These are phyloP conservation scores for Drechslera avenae DNA, from an alignment of 2,329 filamentous ascomycete species.

Conservation along the genomic window DNA sequence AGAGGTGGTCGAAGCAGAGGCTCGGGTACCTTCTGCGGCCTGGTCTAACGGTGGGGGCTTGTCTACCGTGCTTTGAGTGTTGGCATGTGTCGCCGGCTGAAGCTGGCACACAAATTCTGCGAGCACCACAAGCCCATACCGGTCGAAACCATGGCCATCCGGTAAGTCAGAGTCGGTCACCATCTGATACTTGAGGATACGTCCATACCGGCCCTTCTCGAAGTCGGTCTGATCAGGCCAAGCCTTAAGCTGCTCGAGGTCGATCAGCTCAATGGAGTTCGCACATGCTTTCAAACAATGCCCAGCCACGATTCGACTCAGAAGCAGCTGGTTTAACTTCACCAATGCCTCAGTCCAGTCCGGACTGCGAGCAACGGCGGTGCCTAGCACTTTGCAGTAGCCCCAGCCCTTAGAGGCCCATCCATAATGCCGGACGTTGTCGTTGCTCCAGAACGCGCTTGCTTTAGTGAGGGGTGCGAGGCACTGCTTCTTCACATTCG, in stretches of 20 bases:
- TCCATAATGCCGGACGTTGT: constrained; percentile 19
- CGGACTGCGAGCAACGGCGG: constrained; percentile 14
- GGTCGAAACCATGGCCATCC: constrained; percentile 16
- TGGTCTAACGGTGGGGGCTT: too few species aligned
- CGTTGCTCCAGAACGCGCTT: constrained; percentile 9
- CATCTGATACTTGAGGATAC: constrained; percentile 1
- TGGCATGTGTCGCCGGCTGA: too few species aligned
- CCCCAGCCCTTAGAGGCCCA: constrained; percentile 17
- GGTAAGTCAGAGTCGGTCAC: constrained; percentile 13
- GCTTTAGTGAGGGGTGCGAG: constrained; percentile 19
- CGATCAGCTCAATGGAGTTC: constrained; percentile 12
- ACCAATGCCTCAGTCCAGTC: constrained; percentile 17
- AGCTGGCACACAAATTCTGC: too few species aligned
- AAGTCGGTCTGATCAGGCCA: constrained; percentile 12
- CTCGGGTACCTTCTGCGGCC: too few species aligned
- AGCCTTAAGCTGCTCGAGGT: constrained; percentile 11
- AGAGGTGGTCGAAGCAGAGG: too few species aligned
- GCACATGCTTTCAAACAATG: constrained; percentile 2
- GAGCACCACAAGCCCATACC: constrained; percentile 20
- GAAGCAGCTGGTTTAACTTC: constrained; percentile 21
- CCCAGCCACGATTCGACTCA: constrained; percentile 15
- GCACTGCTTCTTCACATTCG: constrained; percentile 14
- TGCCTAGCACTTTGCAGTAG: constrained; percentile 19
- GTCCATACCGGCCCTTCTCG: constrained; percentile 5
- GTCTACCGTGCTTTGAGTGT: too few species aligned